Evolutionary conservation across 345 rosid genomes (phyloP), one percentile per base, ranked within the genome.

Genomic region (Rhodomyrtus tomentosa): DNA sequence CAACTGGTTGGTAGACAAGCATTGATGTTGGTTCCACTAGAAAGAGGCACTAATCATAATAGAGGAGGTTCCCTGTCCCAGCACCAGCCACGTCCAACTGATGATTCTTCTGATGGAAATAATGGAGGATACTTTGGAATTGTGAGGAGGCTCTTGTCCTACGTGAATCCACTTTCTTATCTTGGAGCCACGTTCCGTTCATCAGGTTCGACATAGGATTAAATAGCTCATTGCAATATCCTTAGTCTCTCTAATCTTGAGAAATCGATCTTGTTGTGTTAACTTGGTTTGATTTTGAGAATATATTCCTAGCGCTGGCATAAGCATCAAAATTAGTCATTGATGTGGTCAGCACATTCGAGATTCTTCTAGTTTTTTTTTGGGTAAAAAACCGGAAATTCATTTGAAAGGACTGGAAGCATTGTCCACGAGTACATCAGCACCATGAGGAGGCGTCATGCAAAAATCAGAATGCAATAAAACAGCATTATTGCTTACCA

Each of bases 1-100:
- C 92, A 91, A 82, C 89, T 96, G 88, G 89, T 89, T 53, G 92
- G 89, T 83, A 94, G 99, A 90, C 99, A 96, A 91, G 95, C 98
- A 84, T 87, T 96, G 88, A 86, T 96, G 55, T 96, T 94, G 85
- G 98, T 96, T 83, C 95, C 91, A 3, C 95, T 49, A 84, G 91
- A 84, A 85, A 87, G 87, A 85, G 87, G 89, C 80, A 81, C 89
- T 22, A 87, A 87, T 83, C 82, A 88, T 84, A 84, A 85, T 52
- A 85, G 90, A 88, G 92, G 88, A 88, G 88, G 82, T 81, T 87
- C 92, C 55, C 59, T 85, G 62, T 84, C 92, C 16, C 88, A 90
- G 84, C 83, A 83, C 81, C 85, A 55, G 80, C 81, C 83, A 42
- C 82, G 48, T 87, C 73, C 86, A 29, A 25, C 89, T 83, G 82